Base-by-base conservation (phyloP, 176 grass and related monocot species). In the Rhynchospora pubera region DNA sequence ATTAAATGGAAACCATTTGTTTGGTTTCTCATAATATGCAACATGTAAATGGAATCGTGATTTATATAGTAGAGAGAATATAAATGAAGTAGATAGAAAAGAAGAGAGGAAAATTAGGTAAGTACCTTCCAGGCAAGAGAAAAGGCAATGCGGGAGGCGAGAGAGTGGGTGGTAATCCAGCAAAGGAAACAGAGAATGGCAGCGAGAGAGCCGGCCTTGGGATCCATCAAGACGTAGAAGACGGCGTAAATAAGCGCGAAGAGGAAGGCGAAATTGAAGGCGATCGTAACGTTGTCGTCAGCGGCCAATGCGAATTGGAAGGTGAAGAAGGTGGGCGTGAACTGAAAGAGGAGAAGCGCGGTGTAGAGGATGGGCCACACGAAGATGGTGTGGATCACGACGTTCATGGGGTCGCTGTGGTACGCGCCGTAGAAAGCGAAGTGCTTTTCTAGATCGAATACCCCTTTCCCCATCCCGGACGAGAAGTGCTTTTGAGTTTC, bases 361-460 rank as follows among this genome's bases (percentile, higher is more conserved):
- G 88, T 94, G 83, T 86, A 88, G 82, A 98, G 85, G 87, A 98
- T 91, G 57, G 92, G 95, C 92, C 90, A 98, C 50, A 94, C 92
- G 92, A 98, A 98, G 85, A 94, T 13, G 82, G 71, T 87, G 85
- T 98, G 92, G 66, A 98, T 94, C 81, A 87, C 13, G 8, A 94
- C 83, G 85, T 98, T 98, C 19, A 88, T 83, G 11, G 90, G 74
- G 85, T 98, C 85, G 87, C 95, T 98, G 89, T 98, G 95, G 87
- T 98, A 94, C 2, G 92, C 89, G 2, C 95, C 92, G 74, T 98
- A 98, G 87, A 98, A 94, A 70, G 95, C 90, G 85, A 87, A 98
- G 81, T 98, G 92, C 9, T 77, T 86, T 86, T 98, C 95, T 39
- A 94, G 79, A 82, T 98, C 84, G 43, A 98, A 85, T 39, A 93